Evolutionary conservation across 2,329 filamentous ascomycete genomes (phyloP).

Genomic region (Claviceps humidiphila): DNA sequence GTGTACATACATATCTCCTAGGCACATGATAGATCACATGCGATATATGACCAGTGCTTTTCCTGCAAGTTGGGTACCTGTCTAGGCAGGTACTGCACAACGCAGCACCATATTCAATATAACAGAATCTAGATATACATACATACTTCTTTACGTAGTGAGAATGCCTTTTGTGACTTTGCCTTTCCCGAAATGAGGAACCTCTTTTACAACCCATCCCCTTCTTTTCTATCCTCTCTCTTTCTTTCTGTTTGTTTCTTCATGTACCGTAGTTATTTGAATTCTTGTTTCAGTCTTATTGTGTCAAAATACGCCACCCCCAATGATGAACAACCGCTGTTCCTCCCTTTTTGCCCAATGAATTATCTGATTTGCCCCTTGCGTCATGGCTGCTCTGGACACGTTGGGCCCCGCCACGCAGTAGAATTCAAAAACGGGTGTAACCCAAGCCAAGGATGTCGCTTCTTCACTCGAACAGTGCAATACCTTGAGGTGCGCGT

Average conservation of each 20-base stretch:
- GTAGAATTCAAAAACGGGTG: conserved; percentile 85
- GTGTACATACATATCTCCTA: neutral
- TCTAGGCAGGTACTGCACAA: too few relatives aligned
- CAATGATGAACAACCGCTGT: conserved; percentile 90
- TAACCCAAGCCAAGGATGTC: conserved; percentile 80
- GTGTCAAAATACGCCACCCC: conserved; percentile 67
- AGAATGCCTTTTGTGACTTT: neutral
- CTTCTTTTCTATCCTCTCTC: neutral
- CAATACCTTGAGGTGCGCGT: conserved; percentile 74
- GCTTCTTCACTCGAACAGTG: conserved; percentile 64
- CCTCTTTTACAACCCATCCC: too few relatives aligned
- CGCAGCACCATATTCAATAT: too few relatives aligned
- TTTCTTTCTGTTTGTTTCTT: too few relatives aligned
- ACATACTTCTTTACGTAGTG: neutral
- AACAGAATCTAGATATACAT: neutral
- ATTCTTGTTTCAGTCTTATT: too few relatives aligned
- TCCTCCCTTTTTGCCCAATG: conserved; percentile 89
- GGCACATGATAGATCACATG: too few relatives aligned
- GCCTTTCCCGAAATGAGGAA: neutral
- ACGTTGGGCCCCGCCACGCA: conserved; percentile 73
- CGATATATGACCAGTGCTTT: neutral
- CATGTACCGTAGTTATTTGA: too few relatives aligned
- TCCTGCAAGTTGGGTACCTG: neutral
- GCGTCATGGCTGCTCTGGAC: conserved; percentile 53
- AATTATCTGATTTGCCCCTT: conserved; percentile 77